Evolutionary conservation across 352 stramenopile genomes (phyloP).

Genomic region (Peronospora belbahrii): DNA sequence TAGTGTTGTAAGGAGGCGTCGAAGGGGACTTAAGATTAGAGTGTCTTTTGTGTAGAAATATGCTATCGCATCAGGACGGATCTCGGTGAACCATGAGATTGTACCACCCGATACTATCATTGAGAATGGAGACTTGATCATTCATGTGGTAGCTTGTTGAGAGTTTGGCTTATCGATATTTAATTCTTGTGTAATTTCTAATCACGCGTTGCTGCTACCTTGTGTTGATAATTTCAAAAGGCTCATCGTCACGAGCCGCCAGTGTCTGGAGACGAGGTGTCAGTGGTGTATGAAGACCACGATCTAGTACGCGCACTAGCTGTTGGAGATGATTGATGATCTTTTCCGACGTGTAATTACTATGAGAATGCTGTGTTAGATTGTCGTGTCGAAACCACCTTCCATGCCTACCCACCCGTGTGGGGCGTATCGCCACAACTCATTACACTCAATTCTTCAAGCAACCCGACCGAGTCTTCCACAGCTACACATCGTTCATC

Average conservation of each 20-base stretch:
- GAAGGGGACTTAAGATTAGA: slow-evolving; percentile 1
- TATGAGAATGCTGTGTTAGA: slow-evolving; percentile 22
- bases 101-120: slow-evolving; percentile 76
- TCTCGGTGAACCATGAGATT: slow-evolving; percentile 88
- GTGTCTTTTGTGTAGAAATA: slow-evolving; percentile 46
- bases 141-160: slow-evolving; percentile 70
- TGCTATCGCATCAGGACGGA: slow-evolving; percentile 90
- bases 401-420: slow-evolving; percentile 93
- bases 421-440: slow-evolving; percentile 93
- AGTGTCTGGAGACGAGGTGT: slow-evolving; percentile 77
- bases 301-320: slow-evolving; percentile 40
- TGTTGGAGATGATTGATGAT: neutral
- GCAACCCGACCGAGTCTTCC: slow-evolving; percentile 59
- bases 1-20: neutral
- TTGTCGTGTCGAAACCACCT: slow-evolving; percentile 85
- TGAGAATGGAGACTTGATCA: slow-evolving; percentile 90
- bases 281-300: slow-evolving; percentile 70
- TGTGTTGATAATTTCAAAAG: slow-evolving; percentile 19
- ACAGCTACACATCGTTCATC: slow-evolving; percentile 88
- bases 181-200: neutral
- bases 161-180: neutral
- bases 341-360: neutral
- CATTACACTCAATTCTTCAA: slow-evolving; percentile 80
- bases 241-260: slow-evolving; percentile 95
- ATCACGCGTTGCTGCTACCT: neutral